A percentile compares a stretch with the other conserved stretches of the same genome.
Conservation (phyloP, 495 filamentous ascomycete genomes). For the Tuber magnatum region DNA sequence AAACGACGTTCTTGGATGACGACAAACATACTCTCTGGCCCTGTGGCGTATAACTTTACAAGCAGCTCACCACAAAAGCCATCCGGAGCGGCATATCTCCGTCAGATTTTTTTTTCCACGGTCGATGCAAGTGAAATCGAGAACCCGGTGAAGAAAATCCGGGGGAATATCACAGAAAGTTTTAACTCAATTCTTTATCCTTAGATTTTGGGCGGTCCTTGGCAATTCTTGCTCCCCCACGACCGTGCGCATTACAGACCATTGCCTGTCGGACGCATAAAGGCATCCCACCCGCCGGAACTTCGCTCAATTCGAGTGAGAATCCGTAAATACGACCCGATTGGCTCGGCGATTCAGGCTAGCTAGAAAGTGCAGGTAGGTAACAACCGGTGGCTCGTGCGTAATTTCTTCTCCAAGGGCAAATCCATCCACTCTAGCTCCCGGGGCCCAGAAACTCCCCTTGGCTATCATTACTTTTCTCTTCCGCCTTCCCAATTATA, state of each 20-base stretch:
- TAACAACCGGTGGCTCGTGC: not conserved
- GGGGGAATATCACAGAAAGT: not conserved
- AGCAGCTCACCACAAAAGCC: not conserved
- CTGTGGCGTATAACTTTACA: not conserved
- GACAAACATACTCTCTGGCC: not conserved
- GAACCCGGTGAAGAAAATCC: not conserved
- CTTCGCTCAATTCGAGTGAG: not conserved
- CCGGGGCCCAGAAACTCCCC: not conserved
- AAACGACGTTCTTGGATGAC: not conserved
- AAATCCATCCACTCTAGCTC: not conserved
- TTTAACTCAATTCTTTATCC: too few relatives aligned
- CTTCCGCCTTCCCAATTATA: not conserved
- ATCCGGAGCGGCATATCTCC: not conserved
- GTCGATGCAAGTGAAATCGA: not conserved
- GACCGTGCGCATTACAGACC: not conserved
- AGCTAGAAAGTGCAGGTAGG: not conserved
- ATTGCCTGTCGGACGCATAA: not conserved
- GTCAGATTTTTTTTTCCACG: not conserved
- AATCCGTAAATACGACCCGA: not conserved
- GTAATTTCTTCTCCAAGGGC: not conserved
- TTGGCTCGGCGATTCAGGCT: not conserved
- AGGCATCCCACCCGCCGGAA: not conserved
- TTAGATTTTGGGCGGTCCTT: not conserved
- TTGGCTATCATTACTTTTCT: not conserved
- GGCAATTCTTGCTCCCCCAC: not conserved